These are phyloP conservation scores for Amborella trichopoda DNA, from an alignment of 164 flowering plant species.

Conservation along the genomic window DNA sequence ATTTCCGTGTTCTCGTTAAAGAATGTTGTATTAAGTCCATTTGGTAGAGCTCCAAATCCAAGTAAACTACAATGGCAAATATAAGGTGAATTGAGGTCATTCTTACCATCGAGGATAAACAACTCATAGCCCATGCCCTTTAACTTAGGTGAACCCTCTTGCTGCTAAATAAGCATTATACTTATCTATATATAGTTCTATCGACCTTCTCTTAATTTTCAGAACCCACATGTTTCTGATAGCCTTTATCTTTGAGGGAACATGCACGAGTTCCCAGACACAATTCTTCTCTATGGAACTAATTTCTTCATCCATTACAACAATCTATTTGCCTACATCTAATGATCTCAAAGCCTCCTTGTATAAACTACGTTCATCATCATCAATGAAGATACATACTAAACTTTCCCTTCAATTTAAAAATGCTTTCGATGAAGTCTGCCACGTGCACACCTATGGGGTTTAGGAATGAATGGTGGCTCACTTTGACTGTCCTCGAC, in stretches of 20 bases:
- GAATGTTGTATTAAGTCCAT: not conserved
- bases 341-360: not conserved
- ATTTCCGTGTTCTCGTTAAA: not conserved
- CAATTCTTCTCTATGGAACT: not conserved
- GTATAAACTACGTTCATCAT: not conserved
- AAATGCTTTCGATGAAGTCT: not conserved
- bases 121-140: not conserved
- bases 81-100: not conserved
- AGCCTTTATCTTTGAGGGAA: not conserved
- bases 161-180: not conserved
- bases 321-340: not conserved
- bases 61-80: not conserved
- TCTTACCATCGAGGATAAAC: not conserved
- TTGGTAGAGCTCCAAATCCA: not conserved
- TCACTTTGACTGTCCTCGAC: not conserved
- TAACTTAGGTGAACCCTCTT: no score
- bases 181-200: not conserved
- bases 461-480: no score
- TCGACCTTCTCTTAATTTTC: not conserved
- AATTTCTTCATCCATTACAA: not conserved
- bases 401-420: not conserved
- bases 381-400: not conserved
- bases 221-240: not conserved
- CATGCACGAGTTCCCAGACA: not conserved
- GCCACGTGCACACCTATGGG: no score